These are phyloP conservation scores for Candida arabinofermentans DNA, from an alignment of 805 yeast species.

Conservation along the genomic window DNA sequence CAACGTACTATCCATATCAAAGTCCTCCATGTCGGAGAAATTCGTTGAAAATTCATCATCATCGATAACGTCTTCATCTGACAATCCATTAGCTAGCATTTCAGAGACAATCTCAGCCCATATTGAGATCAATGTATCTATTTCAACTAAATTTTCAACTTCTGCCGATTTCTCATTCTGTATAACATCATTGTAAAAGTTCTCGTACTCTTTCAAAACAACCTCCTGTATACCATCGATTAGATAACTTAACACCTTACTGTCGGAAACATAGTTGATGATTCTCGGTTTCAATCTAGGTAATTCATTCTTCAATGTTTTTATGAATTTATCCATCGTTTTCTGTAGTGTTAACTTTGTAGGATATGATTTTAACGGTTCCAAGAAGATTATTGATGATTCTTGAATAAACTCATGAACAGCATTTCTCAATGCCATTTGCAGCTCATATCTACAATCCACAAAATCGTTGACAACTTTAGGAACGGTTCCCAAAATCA, in stretches of 20 bases:
- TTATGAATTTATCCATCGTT: conserved; percentile 37
- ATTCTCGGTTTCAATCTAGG: conserved; percentile 55
- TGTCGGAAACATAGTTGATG: conserved; percentile 52
- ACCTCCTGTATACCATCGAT: conserved; percentile 66
- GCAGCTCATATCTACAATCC: conserved; percentile 71
- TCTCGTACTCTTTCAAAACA: conserved; percentile 53
- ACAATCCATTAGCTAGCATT: conserved; percentile 25
- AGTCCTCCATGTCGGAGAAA: conserved; percentile 10
- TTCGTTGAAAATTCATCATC: conserved; percentile 10
- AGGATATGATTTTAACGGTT: conserved; percentile 35
- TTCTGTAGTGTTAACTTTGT: conserved; percentile 7
- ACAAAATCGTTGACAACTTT: conserved; percentile 76
- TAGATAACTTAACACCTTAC: conserved; percentile 44
- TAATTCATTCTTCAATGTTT: conserved; percentile 47
- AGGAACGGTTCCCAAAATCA: conserved; percentile 60
- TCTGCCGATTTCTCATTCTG: conserved; percentile 26
- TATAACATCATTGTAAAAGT: conserved; percentile 37
- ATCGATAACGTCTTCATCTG: conserved; percentile 9
- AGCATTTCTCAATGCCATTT: conserved; percentile 63
- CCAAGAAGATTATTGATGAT: conserved; percentile 45
- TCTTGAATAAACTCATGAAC: conserved; percentile 67
- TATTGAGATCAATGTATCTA: conserved; percentile 48
- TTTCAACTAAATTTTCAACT: conserved; percentile 54
- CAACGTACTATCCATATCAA: conserved; percentile 8
- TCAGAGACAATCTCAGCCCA: conserved; percentile 33